These are phyloP conservation scores for Calonectria multiphialidica DNA, from an alignment of 2,329 filamentous ascomycete genomes.

Conservation along the genomic window DNA sequence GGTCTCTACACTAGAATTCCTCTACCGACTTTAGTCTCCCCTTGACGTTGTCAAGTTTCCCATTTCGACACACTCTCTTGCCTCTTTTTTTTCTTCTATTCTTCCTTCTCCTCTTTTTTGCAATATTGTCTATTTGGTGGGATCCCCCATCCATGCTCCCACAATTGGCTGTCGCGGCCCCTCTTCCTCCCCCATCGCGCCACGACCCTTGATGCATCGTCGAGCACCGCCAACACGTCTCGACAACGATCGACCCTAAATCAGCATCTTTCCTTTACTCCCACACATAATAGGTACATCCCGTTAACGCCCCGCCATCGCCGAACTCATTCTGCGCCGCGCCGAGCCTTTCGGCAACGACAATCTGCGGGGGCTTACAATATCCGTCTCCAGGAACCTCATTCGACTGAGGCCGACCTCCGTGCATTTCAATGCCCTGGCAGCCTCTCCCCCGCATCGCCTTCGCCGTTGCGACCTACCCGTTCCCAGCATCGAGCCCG, in stretches of 20 bases:
- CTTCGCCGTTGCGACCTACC: constrained; percentile 96
- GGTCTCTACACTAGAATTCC: constrained; percentile 28
- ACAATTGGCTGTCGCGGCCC: constrained; percentile 42
- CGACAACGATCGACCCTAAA: constrained; percentile 17
- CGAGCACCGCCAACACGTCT: constrained; percentile 28
- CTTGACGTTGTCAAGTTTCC: constrained; percentile 10
- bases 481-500: constrained; percentile 87
- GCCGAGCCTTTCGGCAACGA: constrained; percentile 34
- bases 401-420: constrained; percentile 29
- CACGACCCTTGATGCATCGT: constrained; percentile 46
- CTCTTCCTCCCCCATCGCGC: constrained; percentile 36
- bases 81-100: not conserved
- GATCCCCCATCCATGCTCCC: constrained; percentile 41
- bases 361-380: constrained; percentile 28
- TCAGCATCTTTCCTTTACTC: not conserved
- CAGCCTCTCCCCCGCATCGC: constrained; percentile 95
- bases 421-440: constrained; percentile 82
- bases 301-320: constrained; percentile 19
- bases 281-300: constrained; percentile 11
- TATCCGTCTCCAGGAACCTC: constrained; percentile 27
- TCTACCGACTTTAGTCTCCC: constrained; percentile 30
- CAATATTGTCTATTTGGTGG: constrained; percentile 9
- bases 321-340: constrained; percentile 14
- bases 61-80: constrained; percentile 9
- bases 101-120: not conserved